These are phyloP conservation scores for Botrytis aclada DNA, from an alignment of 2,329 filamentous ascomycete species.

Conservation along the genomic window DNA sequence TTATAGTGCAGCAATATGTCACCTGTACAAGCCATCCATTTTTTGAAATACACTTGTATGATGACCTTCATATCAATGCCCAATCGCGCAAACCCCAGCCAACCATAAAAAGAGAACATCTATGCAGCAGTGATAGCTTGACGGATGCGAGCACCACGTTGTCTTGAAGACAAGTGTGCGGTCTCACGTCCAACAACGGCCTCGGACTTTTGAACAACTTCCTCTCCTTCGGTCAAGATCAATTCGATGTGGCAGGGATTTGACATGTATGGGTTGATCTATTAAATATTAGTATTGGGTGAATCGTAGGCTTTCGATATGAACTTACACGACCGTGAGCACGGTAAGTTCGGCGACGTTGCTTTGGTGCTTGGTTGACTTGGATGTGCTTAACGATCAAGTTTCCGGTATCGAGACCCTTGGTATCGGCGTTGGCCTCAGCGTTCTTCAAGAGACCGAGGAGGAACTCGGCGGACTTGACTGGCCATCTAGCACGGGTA, in stretches of 20 bases:
- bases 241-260: slow-evolving; percentile 99
- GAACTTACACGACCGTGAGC: slow-evolving; percentile 97
- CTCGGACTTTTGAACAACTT: slow-evolving; percentile 89
- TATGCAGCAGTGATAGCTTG: slow-evolving; percentile 65
- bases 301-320: background rate
- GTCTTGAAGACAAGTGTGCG: slow-evolving; percentile 75
- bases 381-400: slow-evolving; percentile 99
- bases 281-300: background rate
- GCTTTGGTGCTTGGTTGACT: slow-evolving; percentile 99
- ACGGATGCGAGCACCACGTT: slow-evolving; percentile 72
- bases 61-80: slow-evolving; percentile 27
- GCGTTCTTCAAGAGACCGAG: slow-evolving; percentile 97
- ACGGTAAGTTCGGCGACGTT: slow-evolving; percentile 98
- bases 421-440: slow-evolving; percentile 94
- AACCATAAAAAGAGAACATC: slow-evolving; percentile 36
- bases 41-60: slow-evolving; percentile 28
- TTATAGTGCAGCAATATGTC: slow-evolving; percentile 27
- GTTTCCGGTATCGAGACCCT: slow-evolving; percentile 96
- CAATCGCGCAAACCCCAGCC: slow-evolving; percentile 32
- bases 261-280: slow-evolving; percentile 99
- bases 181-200: slow-evolving; percentile 60
- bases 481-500: slow-evolving; percentile 95
- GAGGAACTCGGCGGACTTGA: slow-evolving; percentile 98
- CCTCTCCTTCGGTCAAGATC: slow-evolving; percentile 96
- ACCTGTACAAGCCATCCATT: slow-evolving; percentile 35